Percentiles rank a stretch among this genome's conserved stretches.
phyloP scores from a whole-genome alignment of 495 filamentous ascomycete genomes.

The Penicillium coffeae region DNA sequence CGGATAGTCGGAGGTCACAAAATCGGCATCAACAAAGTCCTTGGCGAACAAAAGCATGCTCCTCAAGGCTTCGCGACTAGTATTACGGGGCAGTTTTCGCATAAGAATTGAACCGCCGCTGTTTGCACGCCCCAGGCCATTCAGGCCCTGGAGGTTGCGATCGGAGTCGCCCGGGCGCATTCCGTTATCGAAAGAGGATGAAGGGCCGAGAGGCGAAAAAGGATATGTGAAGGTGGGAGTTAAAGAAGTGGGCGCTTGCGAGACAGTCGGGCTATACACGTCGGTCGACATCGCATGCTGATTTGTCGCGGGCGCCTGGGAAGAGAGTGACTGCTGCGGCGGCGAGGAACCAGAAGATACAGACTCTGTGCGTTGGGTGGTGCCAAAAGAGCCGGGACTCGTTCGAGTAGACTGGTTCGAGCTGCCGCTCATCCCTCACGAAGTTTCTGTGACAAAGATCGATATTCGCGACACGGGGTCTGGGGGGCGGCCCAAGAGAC shows the following conservation, averaged over 20 bases:
- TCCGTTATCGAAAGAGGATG: slow-evolving; percentile 42
- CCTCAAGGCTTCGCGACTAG: slow-evolving; percentile 65
- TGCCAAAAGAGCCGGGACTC: slow-evolving; percentile 46
- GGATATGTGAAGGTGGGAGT: slow-evolving; percentile 38
- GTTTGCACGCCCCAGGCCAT: slow-evolving; percentile 35
- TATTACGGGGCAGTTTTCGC: slow-evolving; percentile 72
- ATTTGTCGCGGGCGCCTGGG: slow-evolving; percentile 41
- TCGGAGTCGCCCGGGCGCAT: slow-evolving; percentile 49
- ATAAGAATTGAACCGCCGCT: slow-evolving; percentile 58
- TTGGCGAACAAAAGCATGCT: slow-evolving; percentile 85
- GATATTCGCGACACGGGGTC: slow-evolving; percentile 25
- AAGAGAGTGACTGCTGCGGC: slow-evolving; percentile 36
- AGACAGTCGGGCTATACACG: slow-evolving; percentile 42
- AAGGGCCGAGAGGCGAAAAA: slow-evolving; percentile 44
- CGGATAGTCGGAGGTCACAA: slow-evolving; percentile 60
- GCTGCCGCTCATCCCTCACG: slow-evolving; percentile 47
- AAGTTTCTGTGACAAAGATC: slow-evolving; percentile 8
- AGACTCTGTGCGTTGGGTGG: slow-evolving; percentile 43
- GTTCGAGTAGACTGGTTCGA: slow-evolving; percentile 47
- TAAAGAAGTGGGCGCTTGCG: slow-evolving; percentile 40
- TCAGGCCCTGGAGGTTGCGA: slow-evolving; percentile 45
- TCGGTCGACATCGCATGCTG: slow-evolving; percentile 54
- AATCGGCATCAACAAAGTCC: slow-evolving; percentile 70
- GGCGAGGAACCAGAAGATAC: slow-evolving; percentile 48
- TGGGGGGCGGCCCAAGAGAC: slow-evolving; percentile 6